A percentile compares a stretch with the other conserved stretches of the same genome.
Evolutionary conservation across 2,329 filamentous ascomycete genomes (phyloP).

Genomic region (Verticillium nonalfalfae): DNA sequence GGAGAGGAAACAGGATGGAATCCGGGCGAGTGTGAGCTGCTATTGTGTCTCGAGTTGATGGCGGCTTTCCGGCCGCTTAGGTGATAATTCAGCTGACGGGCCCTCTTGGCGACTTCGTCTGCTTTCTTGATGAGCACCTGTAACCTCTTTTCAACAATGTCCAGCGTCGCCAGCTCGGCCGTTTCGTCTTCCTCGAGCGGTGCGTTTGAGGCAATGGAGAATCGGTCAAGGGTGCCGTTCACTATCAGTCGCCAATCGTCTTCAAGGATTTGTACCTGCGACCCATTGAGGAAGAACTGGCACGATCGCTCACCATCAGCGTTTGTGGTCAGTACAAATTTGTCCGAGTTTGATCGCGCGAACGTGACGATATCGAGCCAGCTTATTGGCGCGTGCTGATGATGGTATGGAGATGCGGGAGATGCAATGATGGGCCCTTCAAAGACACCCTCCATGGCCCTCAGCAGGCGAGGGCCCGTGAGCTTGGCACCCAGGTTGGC

Average conservation of each 20-base stretch:
- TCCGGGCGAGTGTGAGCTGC: conserved; percentile 24
- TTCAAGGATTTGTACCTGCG: conserved; percentile 77
- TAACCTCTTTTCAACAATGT: conserved; percentile 75
- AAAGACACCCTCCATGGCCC: conserved; percentile 80
- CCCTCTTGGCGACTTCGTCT: conserved; percentile 58
- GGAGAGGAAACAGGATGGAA: conserved; percentile 27
- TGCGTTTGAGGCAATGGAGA: conserved; percentile 65
- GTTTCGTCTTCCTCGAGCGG: conserved; percentile 82
- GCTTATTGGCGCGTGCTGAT: conserved; percentile 50
- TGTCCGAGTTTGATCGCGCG: conserved; percentile 70
- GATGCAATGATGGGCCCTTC: conserved; percentile 64
- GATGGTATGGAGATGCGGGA: conserved; percentile 45
- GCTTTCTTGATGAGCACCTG: conserved; percentile 73
- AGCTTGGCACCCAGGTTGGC: conserved; percentile 79
- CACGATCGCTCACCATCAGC: conserved; percentile 66
- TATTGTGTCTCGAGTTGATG: conserved; percentile 58
- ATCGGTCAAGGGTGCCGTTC: conserved; percentile 74
- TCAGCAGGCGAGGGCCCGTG: conserved; percentile 74
- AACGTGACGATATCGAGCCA: conserved; percentile 87
- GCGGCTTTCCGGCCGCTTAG: conserved; percentile 68
- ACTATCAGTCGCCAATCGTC: conserved; percentile 83
- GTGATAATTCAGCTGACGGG: conserved; percentile 75
- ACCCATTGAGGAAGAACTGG: conserved; percentile 75
- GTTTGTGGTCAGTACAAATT: conserved; percentile 66
- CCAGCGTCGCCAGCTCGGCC: conserved; percentile 76